Base-by-base conservation (phyloP, 192 early-diverging fungal species). In the Coemansia sp. region DNA sequence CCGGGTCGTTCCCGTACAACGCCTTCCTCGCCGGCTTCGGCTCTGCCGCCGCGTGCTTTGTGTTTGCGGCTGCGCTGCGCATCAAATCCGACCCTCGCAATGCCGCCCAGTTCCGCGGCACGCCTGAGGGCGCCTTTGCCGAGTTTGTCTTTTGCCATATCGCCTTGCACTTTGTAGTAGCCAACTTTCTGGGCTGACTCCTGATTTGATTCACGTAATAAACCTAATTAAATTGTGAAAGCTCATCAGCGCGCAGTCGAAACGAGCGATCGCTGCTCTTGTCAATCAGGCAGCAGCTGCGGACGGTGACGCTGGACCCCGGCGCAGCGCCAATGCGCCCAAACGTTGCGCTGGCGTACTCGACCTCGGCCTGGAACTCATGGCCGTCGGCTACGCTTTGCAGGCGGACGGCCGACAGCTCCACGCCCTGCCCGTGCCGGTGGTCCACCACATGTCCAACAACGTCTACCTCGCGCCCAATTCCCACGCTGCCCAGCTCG, bases 1-100 rank as follows among this genome's bases (percentile, higher is more conserved):
- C 82, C 12, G 94, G 95, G 44, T 92, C 87, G n/a, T 97, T 86
- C 69, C 97, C 97, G 16, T 98, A 96, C 82, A 98, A 97, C 78
- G 90, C 94, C 26, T 98, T 99, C 72, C 69, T 99, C 64, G 87
- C 94, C 10, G 93, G 93, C 23, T 99, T 99, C 78, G 89, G 89
- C 50, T 87, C 88, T 9, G 88, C 89, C 8, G 92, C 97, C 19
- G 95, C 92, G 18, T 81, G 83, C 49, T 99, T 99, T 79, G 89
- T 96, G 9, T 84, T 96, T 52, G 66, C 70, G 15, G 93, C 89
- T 50, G 93, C 92, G 73, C 81, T 99, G 59, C 85, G 97, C 49
- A 97, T 97, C 42, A 94, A 95, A 60, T 86, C 89, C 45, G 94
- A 97, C 71, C 82, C 87, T 5, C 63, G 84, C 53, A 97, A 96